These are phyloP conservation scores for Cytospora schulzeri DNA, from an alignment of 2,329 filamentous ascomycete species.

Conservation along the genomic window DNA sequence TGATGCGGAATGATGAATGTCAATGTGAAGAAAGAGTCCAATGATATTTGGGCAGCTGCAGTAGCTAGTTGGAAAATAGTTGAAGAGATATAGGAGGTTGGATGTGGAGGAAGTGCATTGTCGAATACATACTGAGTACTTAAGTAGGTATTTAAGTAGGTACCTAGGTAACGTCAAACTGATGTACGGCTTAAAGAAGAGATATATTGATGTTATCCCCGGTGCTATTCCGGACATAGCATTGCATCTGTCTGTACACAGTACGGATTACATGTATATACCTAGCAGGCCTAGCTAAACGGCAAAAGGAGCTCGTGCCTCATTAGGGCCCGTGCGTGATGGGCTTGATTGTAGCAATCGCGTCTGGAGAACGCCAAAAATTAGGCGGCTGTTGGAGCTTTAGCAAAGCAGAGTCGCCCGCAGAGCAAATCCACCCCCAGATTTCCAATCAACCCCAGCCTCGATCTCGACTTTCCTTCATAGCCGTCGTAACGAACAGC, in stretches of 20 bases:
- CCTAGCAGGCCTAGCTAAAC: not conserved
- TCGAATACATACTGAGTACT: not conserved
- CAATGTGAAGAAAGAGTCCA: not conserved
- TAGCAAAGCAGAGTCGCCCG: not conserved
- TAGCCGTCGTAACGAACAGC: constrained; percentile 25
- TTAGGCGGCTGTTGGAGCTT: constrained; percentile 33
- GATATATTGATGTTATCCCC: not conserved
- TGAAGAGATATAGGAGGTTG: not conserved
- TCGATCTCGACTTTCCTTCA: constrained; percentile 21
- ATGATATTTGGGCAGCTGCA: not conserved
- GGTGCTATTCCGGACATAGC: too few relatives aligned
- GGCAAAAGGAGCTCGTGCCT: constrained; percentile 3
- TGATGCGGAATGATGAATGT: not conserved
- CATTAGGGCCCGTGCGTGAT: constrained; percentile 11
- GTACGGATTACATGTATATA: too few relatives aligned
- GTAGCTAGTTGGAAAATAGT: not conserved
- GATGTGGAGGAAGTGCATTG: too few relatives aligned
- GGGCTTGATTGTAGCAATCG: constrained; percentile 6
- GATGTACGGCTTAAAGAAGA: not conserved
- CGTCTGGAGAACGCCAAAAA: constrained; percentile 22
- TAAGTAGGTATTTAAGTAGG: not conserved
- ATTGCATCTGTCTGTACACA: too few relatives aligned
- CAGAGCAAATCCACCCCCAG: constrained; percentile 11
- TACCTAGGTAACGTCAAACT: too few relatives aligned
- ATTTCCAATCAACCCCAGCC: constrained; percentile 15